Evolutionary conservation across 2,329 filamentous ascomycete genomes (phyloP).

Genomic region (Claviceps quebecensis): DNA sequence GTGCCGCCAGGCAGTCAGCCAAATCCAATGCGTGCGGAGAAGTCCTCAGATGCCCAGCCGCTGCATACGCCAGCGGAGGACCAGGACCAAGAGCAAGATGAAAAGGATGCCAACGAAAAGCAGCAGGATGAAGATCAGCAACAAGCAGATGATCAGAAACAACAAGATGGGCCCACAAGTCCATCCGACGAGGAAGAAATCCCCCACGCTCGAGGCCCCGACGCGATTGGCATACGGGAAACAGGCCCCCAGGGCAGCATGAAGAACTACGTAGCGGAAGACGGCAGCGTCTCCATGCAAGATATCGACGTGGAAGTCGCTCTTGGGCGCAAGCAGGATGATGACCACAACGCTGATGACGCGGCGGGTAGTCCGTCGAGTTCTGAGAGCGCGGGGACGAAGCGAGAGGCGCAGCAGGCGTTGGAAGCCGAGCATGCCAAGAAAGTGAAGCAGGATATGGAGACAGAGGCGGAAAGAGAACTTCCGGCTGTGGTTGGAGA

Average conservation of each 20-base stretch:
- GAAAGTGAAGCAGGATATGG: conserved; percentile 32
- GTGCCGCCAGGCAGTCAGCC: conserved; percentile 57
- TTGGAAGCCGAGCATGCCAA: conserved; percentile 28
- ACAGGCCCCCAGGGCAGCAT: conserved; percentile 55
- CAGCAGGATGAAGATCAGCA: not conserved
- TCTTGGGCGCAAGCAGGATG: conserved; percentile 36
- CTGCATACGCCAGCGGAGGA: conserved; percentile 2
- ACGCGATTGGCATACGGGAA: conserved; percentile 74
- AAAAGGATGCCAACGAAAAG: too few relatives aligned
- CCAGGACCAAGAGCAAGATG: not conserved
- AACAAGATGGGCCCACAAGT: conserved; percentile 17
- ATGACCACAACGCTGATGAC: conserved; percentile 12
- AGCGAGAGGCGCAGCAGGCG: conserved; percentile 41
- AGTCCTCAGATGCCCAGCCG: conserved; percentile 5
- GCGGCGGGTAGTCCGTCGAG: conserved; percentile 11
- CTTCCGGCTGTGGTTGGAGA: not conserved
- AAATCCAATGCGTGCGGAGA: conserved; percentile 33
- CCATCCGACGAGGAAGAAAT: conserved; percentile 44
- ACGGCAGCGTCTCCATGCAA: conserved; percentile 31
- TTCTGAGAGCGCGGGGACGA: conserved; percentile 28
- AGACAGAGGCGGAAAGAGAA: not conserved
- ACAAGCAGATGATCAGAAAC: not conserved
- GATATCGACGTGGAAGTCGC: conserved; percentile 48
- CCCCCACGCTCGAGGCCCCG: conserved; percentile 73
- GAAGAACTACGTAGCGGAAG: conserved; percentile 25